Percentiles rank a stretch among this genome's conserved stretches.
Conservation (phyloP, 768 basidiomycete genomes). For the Mycena pura region DNA sequence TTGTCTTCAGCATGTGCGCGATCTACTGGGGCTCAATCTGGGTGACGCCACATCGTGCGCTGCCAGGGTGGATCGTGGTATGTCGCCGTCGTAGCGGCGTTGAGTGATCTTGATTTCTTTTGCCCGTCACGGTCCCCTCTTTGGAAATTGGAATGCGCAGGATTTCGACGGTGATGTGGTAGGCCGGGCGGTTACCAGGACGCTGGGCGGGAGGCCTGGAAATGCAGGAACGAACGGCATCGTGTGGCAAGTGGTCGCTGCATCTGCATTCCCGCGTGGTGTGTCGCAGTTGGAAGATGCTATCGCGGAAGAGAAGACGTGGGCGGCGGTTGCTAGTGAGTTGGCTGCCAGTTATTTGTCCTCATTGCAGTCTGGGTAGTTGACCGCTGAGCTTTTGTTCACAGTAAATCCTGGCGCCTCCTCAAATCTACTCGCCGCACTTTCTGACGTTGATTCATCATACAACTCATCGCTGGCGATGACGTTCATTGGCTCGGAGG, state of each 20-base stretch:
- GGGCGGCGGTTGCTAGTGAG: constrained; percentile 63
- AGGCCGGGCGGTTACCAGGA: constrained; percentile 52
- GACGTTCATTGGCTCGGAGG: constrained; percentile 54
- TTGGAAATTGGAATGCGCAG: constrained; percentile 34
- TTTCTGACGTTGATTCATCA: constrained; percentile 45
- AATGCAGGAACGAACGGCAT: constrained; percentile 40
- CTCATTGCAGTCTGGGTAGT: too few species aligned
- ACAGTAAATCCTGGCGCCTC: constrained; percentile 53
- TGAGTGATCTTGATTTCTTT: neutral
- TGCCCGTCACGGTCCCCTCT: neutral
- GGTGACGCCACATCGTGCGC: constrained; percentile 47
- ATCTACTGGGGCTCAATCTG: constrained; percentile 69
- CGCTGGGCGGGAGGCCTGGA: constrained; percentile 40
- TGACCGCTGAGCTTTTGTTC: neutral
- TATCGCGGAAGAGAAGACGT: constrained; percentile 57
- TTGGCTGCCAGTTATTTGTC: neutral
- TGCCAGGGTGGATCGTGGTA: constrained; percentile 67
- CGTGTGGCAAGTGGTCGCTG: constrained; percentile 51
- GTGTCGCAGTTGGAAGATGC: constrained; percentile 47
- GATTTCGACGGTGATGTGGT: constrained; percentile 67
- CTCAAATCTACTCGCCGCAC: constrained; percentile 41
- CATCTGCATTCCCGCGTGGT: constrained; percentile 54
- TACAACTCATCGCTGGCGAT: constrained; percentile 59
- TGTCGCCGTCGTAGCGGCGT: too few species aligned
- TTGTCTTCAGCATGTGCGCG: constrained; percentile 57